Base-by-base conservation (phyloP, 75 land plant genomes). In the Sequoiadendron giganteum region DNA sequence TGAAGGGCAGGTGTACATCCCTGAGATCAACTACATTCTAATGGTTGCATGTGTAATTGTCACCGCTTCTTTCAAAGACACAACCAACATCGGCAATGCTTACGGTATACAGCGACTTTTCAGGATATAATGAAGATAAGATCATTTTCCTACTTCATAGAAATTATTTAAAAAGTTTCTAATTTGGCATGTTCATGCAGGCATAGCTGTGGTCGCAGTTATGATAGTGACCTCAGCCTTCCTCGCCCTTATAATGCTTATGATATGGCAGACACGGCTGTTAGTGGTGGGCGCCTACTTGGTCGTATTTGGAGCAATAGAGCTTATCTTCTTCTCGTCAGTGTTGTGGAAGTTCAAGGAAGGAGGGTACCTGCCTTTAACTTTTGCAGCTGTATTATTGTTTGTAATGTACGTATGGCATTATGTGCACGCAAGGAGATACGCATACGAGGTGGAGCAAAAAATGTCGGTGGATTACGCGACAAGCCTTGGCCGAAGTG, bases 1-100 rank as follows among this genome's bases (percentile, higher is more conserved):
- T 43, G 93, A 91, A 85, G 96, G 96, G 6, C 96, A 95, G 43
- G 93, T 94, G 47, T 95, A 94, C 82, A 93, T 94, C 4, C 95
- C 95, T 7, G 95, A 95, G 87, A 86, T 90, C 89, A 93, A 91
- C 86, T 93, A 85, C 77, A 30, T 90, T 10, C 93, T 94, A 56
- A 92, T 94, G 95, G 3, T 92, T 43, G 86, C 93, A 45, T 93
- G 92, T 49, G 87, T 95, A 4, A 19, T 92, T 6, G 89, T 95
- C 73, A 89, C 90, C 7, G 85, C 78, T n/a, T 83, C 40, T 10
- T 94, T 95, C 90, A 88, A 88, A 61, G 82, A 83, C 45, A 95
- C 96, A 16, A 89, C 92, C 36, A 87, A 90, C 18, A 89, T 95
- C 28, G 95, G 92, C 34, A 89, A 95, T 86, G 96, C 95, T 30